Evolutionary conservation across 352 stramenopile genomes (phyloP).

Genomic region (Pythium diclinum): DNA sequence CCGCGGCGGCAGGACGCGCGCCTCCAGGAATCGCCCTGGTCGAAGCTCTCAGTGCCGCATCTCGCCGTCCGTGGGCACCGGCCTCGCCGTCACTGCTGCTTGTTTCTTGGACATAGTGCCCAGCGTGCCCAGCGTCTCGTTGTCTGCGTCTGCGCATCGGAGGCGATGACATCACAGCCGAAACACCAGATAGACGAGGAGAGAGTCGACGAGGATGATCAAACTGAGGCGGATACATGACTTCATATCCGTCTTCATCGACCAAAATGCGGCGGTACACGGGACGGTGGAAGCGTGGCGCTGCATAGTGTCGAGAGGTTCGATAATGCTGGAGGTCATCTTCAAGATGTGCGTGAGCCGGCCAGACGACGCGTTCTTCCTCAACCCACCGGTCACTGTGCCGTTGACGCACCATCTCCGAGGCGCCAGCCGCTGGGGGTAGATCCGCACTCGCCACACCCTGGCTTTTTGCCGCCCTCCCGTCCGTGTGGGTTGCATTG

Average conservation of each 20-base stretch:
- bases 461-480: not conserved
- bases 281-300: conserved; percentile 8
- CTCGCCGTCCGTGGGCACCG: not conserved
- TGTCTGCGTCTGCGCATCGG: conserved; percentile 1
- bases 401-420: not conserved
- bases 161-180: conserved; percentile 1
- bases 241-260: conserved; percentile 19
- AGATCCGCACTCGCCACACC: not conserved
- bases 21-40: not conserved
- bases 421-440: not conserved
- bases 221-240: conserved; percentile 8
- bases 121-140: not conserved
- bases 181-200: not conserved
- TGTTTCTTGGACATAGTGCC: not conserved
- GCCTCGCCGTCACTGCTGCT: conserved; percentile 15
- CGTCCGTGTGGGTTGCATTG: not conserved
- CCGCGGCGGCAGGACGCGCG: not conserved
- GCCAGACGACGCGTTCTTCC: not conserved
- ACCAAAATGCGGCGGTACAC: conserved; percentile 18
- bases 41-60: not conserved
- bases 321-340: not conserved
- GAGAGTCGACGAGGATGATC: conserved; percentile 9
- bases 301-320: not conserved
- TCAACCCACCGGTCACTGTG: not conserved
- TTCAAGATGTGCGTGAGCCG: not conserved